Percentiles rank a stretch among this genome's conserved stretches.
Conservation (phyloP, 148 eudicot species). For the Talinum fruticosum region DNA sequence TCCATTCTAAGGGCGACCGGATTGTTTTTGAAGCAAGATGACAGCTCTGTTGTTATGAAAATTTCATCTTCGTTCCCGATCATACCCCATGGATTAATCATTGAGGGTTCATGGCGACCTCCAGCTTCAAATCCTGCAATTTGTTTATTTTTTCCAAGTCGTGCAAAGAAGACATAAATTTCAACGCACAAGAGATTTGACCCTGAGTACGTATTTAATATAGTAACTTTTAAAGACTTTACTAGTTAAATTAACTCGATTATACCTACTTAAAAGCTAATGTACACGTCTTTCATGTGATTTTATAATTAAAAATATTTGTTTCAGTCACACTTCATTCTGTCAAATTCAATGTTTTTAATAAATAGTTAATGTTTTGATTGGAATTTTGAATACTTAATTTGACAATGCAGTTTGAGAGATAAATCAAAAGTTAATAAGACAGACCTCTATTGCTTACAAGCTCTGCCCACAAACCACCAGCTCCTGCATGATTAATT, state of each 20-base stretch:
- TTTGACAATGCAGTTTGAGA: not conserved
- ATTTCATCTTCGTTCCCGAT: conserved; percentile 49
- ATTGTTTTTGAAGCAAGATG: conserved; percentile 63
- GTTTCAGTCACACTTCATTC: not conserved
- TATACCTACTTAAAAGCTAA: no score
- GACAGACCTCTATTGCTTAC: conserved; percentile 61
- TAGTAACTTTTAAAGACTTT: no score
- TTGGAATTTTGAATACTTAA: not conserved
- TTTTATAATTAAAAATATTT: not conserved
- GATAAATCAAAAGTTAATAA: not conserved
- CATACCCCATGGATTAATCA: conserved; percentile 56
- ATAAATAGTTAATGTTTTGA: not conserved
- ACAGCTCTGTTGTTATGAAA: conserved; percentile 48
- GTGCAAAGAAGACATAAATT: no score
- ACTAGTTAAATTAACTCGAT: no score
- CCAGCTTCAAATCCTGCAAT: conserved; percentile 71
- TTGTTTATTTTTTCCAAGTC: no score
- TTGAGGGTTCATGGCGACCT: conserved; percentile 52
- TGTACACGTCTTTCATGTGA: no score
- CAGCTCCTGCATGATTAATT: conserved; percentile 79
- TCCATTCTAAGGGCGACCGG: conserved; percentile 63
- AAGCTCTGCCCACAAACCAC: conserved; percentile 88
- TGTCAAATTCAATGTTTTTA: not conserved
- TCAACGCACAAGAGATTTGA: no score
- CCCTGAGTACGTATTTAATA: no score